These are phyloP conservation scores for Diversispora eburnea DNA, from an alignment of 192 early-diverging fungal species.

Conservation along the genomic window DNA sequence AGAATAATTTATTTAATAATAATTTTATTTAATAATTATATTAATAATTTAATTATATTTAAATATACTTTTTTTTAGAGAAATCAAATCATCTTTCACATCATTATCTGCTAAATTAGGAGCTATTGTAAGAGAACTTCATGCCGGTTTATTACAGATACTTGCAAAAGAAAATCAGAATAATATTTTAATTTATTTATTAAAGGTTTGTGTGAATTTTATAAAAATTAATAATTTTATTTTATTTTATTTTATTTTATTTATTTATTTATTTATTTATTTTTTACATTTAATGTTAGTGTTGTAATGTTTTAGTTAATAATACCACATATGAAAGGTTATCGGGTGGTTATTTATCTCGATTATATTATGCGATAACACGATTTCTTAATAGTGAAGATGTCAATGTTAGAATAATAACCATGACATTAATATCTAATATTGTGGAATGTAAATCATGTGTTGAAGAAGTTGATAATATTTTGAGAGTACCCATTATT, in stretches of 20 bases:
- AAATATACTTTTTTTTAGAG: conserved; percentile 17
- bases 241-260: neutral
- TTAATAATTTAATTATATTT: conserved; percentile 1
- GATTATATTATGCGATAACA: conserved; percentile 24
- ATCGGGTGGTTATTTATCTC: conserved; percentile 33
- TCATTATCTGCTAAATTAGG: conserved; percentile 43
- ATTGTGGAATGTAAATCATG: conserved; percentile 17
- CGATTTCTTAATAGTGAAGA: conserved; percentile 17
- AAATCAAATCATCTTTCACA: conserved; percentile 45
- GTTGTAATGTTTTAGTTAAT: conserved; percentile 28
- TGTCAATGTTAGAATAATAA: neutral
- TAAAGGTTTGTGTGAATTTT: conserved; percentile 32
- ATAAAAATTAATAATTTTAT: too few relatives aligned
- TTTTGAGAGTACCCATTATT: neutral
- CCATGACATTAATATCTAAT: conserved; percentile 11
- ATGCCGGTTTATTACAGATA: conserved; percentile 35
- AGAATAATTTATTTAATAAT: neutral
- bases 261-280: neutral
- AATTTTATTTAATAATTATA: neutral
- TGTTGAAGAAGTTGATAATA: conserved; percentile 4
- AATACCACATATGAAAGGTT: conserved; percentile 42
- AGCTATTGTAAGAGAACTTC: conserved; percentile 37
- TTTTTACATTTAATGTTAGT: conserved; percentile 15
- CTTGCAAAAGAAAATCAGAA: conserved; percentile 29
- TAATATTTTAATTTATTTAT: conserved; percentile 28